A percentile compares a stretch with the other conserved stretches of the same genome.
Evolutionary conservation across 805 yeast genomes (phyloP).

Genomic region (Metschnikowia orientalis): DNA sequence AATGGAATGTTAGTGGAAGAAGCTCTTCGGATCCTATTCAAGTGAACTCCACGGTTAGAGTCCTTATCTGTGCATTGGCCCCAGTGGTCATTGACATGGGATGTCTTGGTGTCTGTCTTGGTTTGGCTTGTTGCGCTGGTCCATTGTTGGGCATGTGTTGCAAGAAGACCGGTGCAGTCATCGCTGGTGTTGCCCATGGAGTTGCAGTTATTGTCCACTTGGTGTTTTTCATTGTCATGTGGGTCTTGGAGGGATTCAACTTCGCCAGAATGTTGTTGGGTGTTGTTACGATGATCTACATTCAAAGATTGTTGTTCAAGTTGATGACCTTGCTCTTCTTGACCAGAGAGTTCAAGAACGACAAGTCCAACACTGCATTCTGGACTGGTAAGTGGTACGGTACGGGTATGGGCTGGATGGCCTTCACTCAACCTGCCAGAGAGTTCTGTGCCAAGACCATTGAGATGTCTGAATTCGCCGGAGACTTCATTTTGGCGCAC

Average conservation of each 20-base stretch:
- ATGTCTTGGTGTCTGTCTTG: conserved; percentile 69
- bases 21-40: conserved; percentile 33
- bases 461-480: conserved; percentile 93
- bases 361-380: conserved; percentile 95
- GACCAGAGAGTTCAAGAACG: conserved; percentile 95
- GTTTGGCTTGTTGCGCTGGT: conserved; percentile 94
- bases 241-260: conserved; percentile 93
- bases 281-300: conserved; percentile 73
- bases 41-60: conserved; percentile 70
- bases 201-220: conserved; percentile 85
- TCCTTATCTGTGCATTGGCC: conserved; percentile 76
- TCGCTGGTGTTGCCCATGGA: conserved; percentile 96
- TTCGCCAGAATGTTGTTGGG: conserved; percentile 87
- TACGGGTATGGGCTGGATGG: conserved; percentile 86
- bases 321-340: conserved; percentile 70
- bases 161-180: conserved; percentile 92
- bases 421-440: conserved; percentile 93
- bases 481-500: conserved; percentile 94
- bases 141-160: conserved; percentile 93
- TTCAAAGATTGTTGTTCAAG: conserved; percentile 86
- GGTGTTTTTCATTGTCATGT: conserved; percentile 87
- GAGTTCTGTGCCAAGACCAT: conserved; percentile 92
- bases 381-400: conserved; percentile 99
- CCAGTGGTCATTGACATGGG: conserved; percentile 92
- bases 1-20: conserved; percentile 28